phyloP scores from a whole-genome alignment of 2,329 filamentous ascomycete genomes.

The Magnaporthiopsis poae region DNA sequence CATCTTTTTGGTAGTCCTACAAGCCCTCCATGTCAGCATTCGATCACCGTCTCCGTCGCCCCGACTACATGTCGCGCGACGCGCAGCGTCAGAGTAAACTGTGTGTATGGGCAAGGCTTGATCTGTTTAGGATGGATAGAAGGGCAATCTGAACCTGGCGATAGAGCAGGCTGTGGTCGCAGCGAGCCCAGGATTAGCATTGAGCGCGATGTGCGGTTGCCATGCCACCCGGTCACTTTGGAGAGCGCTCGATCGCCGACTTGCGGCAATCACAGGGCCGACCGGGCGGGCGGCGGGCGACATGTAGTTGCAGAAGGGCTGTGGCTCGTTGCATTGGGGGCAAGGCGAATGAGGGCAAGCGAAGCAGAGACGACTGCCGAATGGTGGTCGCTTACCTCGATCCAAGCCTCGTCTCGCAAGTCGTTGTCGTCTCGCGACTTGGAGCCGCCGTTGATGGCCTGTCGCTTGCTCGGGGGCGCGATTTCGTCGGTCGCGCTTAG shows the following conservation, averaged over 20 bases:
- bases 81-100: conserved; percentile 11
- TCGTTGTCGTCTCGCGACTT: conserved; percentile 48
- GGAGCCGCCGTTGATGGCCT: conserved; percentile 71
- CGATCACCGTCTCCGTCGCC: conserved; percentile 21
- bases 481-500: conserved; percentile 69
- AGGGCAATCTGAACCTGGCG: conserved; percentile 22
- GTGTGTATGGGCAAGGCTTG: conserved; percentile 12
- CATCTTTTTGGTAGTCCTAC: conserved; percentile 87
- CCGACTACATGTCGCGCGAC: conserved; percentile 16
- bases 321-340: neutral
- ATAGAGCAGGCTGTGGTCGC: conserved; percentile 29
- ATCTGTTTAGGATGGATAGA: conserved; percentile 18
- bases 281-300: neutral
- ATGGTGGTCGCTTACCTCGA: conserved; percentile 50
- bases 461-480: conserved; percentile 82
- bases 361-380: conserved; percentile 12
- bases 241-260: neutral
- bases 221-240: neutral
- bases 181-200: conserved; percentile 37
- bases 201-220: conserved; percentile 17
- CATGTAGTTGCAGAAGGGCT: neutral
- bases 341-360: conserved; percentile 17
- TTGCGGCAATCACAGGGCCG: neutral
- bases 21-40: conserved; percentile 21
- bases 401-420: conserved; percentile 50